These are phyloP conservation scores for Colletotrichum melonis DNA, from an alignment of 2,329 filamentous ascomycete genomes.

Conservation along the genomic window DNA sequence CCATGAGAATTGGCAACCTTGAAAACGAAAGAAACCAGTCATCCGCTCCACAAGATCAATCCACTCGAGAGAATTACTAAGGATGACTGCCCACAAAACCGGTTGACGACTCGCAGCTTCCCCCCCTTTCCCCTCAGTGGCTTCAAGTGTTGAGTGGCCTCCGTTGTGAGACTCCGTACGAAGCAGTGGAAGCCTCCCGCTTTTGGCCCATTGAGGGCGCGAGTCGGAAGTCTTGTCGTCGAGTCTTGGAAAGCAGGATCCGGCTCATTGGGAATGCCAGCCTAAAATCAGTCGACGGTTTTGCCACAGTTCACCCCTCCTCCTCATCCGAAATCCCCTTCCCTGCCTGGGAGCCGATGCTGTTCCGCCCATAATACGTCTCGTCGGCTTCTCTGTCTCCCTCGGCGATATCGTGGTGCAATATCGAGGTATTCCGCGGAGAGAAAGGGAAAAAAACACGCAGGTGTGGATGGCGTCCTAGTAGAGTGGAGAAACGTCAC, in stretches of 20 bases:
- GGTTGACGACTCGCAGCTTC: neutral
- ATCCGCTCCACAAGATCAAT: neutral
- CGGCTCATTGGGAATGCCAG: slow-evolving; percentile 28
- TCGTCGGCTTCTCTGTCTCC: neutral
- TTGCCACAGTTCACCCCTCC: neutral
- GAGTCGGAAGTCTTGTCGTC: neutral
- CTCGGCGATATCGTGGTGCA: neutral
- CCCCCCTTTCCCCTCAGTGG: neutral
- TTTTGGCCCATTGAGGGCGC: neutral
- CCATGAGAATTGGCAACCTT: neutral
- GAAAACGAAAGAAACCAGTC: neutral
- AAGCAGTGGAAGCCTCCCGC: neutral
- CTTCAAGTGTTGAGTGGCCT: neutral
- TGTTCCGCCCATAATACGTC: neutral
- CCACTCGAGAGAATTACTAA: neutral
- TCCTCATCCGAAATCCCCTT: neutral
- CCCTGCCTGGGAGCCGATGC: neutral
- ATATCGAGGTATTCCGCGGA: neutral
- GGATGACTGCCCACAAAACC: neutral
- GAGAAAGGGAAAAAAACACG: neutral
- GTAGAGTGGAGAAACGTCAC: slow-evolving; percentile 23
- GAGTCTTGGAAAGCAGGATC: neutral
- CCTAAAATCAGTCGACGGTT: neutral
- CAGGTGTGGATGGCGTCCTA: neutral
- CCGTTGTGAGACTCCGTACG: neutral